Evolutionary conservation across 768 basidiomycete genomes (phyloP).

Genomic region (Trametes cingulata): DNA sequence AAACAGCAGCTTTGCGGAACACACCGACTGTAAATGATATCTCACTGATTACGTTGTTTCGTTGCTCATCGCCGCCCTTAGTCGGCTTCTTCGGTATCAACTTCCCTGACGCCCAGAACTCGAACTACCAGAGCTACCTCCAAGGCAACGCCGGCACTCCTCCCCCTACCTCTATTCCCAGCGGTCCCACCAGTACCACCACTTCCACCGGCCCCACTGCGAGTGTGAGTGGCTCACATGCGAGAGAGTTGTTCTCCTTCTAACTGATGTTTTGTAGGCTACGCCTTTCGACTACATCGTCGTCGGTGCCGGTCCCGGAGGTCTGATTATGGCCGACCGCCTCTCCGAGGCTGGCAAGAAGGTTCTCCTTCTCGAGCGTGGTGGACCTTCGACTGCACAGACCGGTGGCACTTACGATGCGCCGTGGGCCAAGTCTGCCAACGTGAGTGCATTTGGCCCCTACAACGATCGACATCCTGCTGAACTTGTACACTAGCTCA

Average conservation of each 20-base stretch:
- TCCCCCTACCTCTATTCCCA: slow-evolving; percentile 31
- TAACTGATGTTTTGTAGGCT: slow-evolving; percentile 30
- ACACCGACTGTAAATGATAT: slow-evolving; percentile 53
- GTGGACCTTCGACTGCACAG: slow-evolving; percentile 58
- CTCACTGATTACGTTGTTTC: neutral
- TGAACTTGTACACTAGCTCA: slow-evolving; percentile 41
- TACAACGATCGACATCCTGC: neutral
- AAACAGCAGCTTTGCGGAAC: slow-evolving; percentile 52
- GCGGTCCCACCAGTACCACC: slow-evolving; percentile 34
- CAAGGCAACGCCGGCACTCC: slow-evolving; percentile 43
- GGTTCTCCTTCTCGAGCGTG: slow-evolving; percentile 62
- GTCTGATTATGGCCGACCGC: slow-evolving; percentile 59
- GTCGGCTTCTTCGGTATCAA: slow-evolving; percentile 62
- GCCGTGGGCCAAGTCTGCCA: slow-evolving; percentile 48
- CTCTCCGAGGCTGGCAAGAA: slow-evolving; percentile 63
- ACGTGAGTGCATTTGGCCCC: slow-evolving; percentile 38
- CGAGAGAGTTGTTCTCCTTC: no score
- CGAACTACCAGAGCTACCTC: slow-evolving; percentile 52
- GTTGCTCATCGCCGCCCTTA: slow-evolving; percentile 22
- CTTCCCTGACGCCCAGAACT: slow-evolving; percentile 47
- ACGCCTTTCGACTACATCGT: slow-evolving; percentile 53
- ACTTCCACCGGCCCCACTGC: slow-evolving; percentile 39
- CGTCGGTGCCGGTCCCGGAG: slow-evolving; percentile 60
- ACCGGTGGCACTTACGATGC: slow-evolving; percentile 61
- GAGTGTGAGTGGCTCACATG: slow-evolving; percentile 14